Evolutionary conservation across 192 early-diverging fungal species (phyloP), one percentile per base, ranked within the genome.

Genomic region (Linderina pennispora): DNA sequence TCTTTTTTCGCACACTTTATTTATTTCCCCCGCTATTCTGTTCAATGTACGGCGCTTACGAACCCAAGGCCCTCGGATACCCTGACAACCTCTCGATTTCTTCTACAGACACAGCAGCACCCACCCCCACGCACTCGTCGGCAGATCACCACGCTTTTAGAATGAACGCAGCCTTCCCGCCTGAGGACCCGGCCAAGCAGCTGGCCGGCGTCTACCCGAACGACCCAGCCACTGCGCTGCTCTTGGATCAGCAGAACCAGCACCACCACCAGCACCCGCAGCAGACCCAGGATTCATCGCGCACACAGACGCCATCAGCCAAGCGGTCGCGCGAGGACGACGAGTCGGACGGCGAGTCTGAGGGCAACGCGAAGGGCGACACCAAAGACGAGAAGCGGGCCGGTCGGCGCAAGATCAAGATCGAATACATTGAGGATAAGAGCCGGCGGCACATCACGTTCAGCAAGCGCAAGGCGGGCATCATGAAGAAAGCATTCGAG

Each of bases 401-500:
- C 23, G 90, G 91, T 3, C 79, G 93, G 38, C 80, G 93, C 62
- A 94, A 94, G 70, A 93, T 97, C 66, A 92, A 92, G 65, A 97
- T 97, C 59, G 89, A 92, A 56, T 93, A 88, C 50, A 97, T 97
- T 37, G 86, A 90, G 37, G 94, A 94, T 62, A 93, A 94, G 73
- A 84, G 80, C 43, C 72, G 91, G 50, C 82, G 94, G 37, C 91
- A 92, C 61, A 94, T 94, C 51, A 94, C 94, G 3, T 95, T 97
- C 51, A 84, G 80, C 57, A 97, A 97, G 63, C 80, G 94, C 55
- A 94, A 94, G 62, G 87, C 91, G 11, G 94, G 94, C 35, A 92
- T 97, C 54, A 94, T 97, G 94, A 97, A 97, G 71, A 97, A 97
- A 85, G 93, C 91, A 4, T 94, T 88, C 54, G 93, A 96, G 62